Percentiles rank a stretch among this genome's conserved stretches.
These are phyloP conservation scores for Mucor plumbeus DNA, from an alignment of 371 early-diverging fungal species.

Conservation along the genomic window DNA sequence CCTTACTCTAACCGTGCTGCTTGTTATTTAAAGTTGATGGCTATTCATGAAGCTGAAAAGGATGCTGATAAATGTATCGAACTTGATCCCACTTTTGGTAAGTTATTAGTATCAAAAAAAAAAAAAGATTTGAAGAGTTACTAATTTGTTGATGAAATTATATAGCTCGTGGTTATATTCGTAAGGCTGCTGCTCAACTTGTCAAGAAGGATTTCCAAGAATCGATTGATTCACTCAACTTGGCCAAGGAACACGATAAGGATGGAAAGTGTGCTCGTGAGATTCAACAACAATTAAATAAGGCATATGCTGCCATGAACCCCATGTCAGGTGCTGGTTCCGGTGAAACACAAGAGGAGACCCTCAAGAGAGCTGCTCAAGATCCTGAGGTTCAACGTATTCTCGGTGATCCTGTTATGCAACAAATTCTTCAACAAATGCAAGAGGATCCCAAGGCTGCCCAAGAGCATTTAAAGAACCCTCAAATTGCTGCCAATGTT, in stretches of 20 bases:
- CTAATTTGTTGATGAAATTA: not conserved
- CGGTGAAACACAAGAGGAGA: slow-evolving; percentile 78
- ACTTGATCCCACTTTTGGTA: slow-evolving; percentile 86
- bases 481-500: slow-evolving; percentile 91
- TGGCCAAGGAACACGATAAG: slow-evolving; percentile 79
- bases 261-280: slow-evolving; percentile 86
- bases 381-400: slow-evolving; percentile 94
- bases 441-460: slow-evolving; percentile 93
- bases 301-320: slow-evolving; percentile 81
- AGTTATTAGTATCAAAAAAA: slow-evolving; percentile 12
- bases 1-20: slow-evolving; percentile 97
- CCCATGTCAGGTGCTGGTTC: slow-evolving; percentile 52
- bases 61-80: slow-evolving; percentile 92
- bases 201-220: slow-evolving; percentile 89
- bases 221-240: slow-evolving; percentile 81
- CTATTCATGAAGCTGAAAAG: slow-evolving; percentile 92
- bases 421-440: slow-evolving; percentile 96
- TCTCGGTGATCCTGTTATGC: slow-evolving; percentile 95
- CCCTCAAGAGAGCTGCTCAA: slow-evolving; percentile 80
- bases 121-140: not conserved
- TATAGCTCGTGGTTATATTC: slow-evolving; percentile 91
- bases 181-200: slow-evolving; percentile 94
- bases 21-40: slow-evolving; percentile 94
- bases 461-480: slow-evolving; percentile 92
- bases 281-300: slow-evolving; percentile 80